These are phyloP conservation scores for Neurospora sp. DNA, from an alignment of 495 filamentous ascomycete species.

Conservation along the genomic window DNA sequence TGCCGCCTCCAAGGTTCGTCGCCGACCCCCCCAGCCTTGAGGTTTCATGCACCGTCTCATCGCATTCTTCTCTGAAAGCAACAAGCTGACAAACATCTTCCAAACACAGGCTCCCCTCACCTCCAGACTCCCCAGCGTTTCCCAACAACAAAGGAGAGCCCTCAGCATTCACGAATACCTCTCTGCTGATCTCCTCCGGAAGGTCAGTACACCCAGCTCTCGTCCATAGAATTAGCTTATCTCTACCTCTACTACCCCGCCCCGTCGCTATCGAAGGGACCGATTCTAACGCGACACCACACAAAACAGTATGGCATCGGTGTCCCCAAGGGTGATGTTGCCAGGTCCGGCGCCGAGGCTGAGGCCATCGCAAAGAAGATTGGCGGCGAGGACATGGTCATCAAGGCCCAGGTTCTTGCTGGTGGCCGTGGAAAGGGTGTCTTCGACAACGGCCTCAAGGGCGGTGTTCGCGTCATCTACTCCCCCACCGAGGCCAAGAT, in stretches of 20 bases:
- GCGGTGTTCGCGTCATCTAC: slow-evolving; percentile 96
- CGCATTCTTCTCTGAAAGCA: not conserved
- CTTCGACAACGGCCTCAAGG: slow-evolving; percentile 98
- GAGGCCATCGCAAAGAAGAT: slow-evolving; percentile 85
- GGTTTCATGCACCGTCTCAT: not conserved
- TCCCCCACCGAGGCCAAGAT: slow-evolving; percentile 80
- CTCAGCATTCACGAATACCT: slow-evolving; percentile 97
- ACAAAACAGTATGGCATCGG: slow-evolving; percentile 76
- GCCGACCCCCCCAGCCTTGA: not conserved
- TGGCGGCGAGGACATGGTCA: slow-evolving; percentile 92
- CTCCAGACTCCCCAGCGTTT: slow-evolving; percentile 32
- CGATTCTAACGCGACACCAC: slow-evolving; percentile 5
- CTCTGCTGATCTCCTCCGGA: slow-evolving; percentile 77
- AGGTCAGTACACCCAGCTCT: slow-evolving; percentile 38
- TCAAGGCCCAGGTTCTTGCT: slow-evolving; percentile 98
- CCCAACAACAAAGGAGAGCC: slow-evolving; percentile 63
- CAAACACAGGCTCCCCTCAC: slow-evolving; percentile 26
- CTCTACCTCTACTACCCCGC: slow-evolving; percentile 5
- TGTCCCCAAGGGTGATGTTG: slow-evolving; percentile 80
- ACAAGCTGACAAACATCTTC: slow-evolving; percentile 3
- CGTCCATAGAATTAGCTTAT: not conserved
- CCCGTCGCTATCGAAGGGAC: not conserved
- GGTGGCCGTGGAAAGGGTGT: slow-evolving; percentile 94
- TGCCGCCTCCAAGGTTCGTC: slow-evolving; percentile 32
- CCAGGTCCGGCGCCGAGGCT: slow-evolving; percentile 73